These are phyloP conservation scores for Blastobotrys niveus DNA, from an alignment of 1,139 yeast genomes.

Conservation along the genomic window DNA sequence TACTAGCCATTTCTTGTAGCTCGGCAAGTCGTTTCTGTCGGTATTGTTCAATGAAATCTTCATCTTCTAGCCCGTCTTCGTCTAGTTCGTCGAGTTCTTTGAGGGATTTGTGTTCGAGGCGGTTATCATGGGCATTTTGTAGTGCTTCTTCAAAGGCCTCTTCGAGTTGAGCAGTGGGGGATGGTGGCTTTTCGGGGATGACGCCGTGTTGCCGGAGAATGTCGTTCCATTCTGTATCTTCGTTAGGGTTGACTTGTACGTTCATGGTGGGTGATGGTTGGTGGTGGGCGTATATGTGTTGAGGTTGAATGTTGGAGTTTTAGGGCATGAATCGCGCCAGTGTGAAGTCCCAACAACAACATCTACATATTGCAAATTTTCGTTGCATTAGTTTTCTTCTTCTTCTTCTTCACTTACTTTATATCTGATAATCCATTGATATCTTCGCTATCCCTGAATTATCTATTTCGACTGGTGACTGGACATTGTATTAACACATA, in stretches of 20 bases:
- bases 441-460: too few species aligned
- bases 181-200: constrained; percentile 86
- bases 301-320: background rate
- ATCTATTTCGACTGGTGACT: too few species aligned
- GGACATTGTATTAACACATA: too few species aligned
- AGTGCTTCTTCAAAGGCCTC: constrained; percentile 83
- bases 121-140: constrained; percentile 62
- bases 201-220: constrained; percentile 83
- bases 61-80: constrained; percentile 68
- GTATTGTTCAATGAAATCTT: constrained; percentile 65
- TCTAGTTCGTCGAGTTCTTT: constrained; percentile 77
- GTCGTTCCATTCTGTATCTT: constrained; percentile 99
- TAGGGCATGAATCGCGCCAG: background rate
- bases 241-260: constrained; percentile 89
- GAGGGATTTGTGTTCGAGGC: constrained; percentile 66
- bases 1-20: constrained; percentile 52
- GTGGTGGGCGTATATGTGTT: background rate
- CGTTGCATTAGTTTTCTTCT: background rate
- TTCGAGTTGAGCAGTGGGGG: constrained; percentile 81
- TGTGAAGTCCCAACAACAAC: background rate
- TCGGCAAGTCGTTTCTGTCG: constrained; percentile 72
- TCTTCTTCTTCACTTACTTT: background rate
- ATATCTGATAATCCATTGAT: too few species aligned
- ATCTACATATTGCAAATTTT: background rate
- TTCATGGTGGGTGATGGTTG: constrained; percentile 38